Evolutionary conservation across 129 eudicot species (phyloP).

Genomic region (Centella asiatica): DNA sequence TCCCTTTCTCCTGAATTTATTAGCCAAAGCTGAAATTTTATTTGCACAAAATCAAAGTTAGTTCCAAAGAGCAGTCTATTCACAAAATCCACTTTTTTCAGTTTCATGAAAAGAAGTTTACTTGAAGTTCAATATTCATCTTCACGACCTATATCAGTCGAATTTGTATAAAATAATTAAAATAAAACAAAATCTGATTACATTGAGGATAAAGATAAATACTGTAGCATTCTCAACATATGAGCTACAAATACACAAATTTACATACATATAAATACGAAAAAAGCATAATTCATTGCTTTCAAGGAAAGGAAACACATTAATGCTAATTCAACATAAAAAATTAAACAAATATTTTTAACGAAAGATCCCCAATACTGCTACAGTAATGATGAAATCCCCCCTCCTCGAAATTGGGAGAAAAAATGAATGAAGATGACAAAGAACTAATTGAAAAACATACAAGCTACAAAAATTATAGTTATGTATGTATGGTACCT

Average conservation of each 20-base stretch:
- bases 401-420: neutral
- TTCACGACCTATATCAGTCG: too few species aligned
- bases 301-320: neutral
- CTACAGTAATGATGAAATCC: neutral
- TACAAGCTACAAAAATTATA: neutral
- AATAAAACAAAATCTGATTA: too few species aligned
- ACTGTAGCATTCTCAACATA: neutral
- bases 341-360: too few species aligned
- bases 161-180: too few species aligned
- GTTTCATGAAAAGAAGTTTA: too few species aligned
- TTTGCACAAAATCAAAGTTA: constrained; percentile 1
- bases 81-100: constrained; percentile 2
- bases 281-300: neutral
- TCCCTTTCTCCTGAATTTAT: constrained; percentile 56
- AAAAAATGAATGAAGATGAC: neutral
- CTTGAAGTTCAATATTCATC: too few species aligned
- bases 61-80: neutral
- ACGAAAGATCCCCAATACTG: neutral
- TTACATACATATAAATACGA: too few species aligned
- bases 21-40: constrained; percentile 57
- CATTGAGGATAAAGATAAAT: too few species aligned
- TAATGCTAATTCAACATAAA: neutral
- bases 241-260: neutral
- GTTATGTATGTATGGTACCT: constrained; percentile 32
- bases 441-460: neutral